Conservation (phyloP, 345 rosid species). For the Eucalyptus erythrocorys region DNA sequence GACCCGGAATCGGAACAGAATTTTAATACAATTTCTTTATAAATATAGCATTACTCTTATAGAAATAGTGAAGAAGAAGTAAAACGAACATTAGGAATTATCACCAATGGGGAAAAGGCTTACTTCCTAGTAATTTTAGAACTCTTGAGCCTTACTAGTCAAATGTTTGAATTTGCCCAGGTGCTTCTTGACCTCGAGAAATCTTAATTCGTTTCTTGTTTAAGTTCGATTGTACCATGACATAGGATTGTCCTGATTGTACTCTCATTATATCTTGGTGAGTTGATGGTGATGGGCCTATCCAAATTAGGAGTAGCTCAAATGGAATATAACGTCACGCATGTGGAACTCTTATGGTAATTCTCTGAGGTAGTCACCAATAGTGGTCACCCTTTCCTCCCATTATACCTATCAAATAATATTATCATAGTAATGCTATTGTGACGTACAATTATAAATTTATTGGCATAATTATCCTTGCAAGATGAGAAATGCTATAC, state of each 20-base stretch:
- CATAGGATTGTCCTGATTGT: neutral
- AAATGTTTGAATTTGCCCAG: no score
- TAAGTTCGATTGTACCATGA: neutral
- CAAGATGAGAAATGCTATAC: neutral
- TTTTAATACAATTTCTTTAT: no score
- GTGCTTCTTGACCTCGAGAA: neutral
- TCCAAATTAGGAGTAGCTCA: neutral
- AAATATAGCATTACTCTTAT: no score
- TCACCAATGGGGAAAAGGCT: neutral
- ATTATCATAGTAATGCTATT: no score
- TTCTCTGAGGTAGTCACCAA: neutral
- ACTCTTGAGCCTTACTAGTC: no score
- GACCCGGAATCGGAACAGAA: no score
- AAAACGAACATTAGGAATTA: neutral
- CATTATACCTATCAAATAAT: no score
- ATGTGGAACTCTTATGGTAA: neutral
- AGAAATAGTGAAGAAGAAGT: neutral
- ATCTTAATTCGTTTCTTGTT: neutral
- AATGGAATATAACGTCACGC: fast-evolving
- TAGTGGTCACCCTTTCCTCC: fast-evolving
- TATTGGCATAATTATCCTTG: neutral
- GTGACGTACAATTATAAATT: no score
- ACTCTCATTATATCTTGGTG: neutral
- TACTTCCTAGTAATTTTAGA: no score
- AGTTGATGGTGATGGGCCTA: neutral